Conservation (phyloP, 768 basidiomycete species). For the Gelatoporia subvermispora region DNA sequence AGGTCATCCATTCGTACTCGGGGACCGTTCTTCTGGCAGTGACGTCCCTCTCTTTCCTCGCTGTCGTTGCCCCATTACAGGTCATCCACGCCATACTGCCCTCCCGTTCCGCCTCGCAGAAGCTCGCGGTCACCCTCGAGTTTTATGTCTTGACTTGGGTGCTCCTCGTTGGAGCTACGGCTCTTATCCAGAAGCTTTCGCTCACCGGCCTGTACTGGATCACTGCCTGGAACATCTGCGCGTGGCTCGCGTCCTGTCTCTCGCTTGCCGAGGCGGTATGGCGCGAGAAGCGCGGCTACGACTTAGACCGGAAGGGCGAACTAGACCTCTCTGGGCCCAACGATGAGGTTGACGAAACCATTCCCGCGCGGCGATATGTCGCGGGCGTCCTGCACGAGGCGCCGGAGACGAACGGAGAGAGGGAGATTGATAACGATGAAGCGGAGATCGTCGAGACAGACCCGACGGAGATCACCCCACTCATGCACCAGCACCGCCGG, state of each 20-base stretch:
- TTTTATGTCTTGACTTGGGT: slow-evolving; percentile 56
- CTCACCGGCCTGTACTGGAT: slow-evolving; percentile 56
- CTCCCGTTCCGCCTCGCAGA: slow-evolving; percentile 38
- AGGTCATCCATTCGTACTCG: slow-evolving; percentile 61
- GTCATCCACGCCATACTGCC: slow-evolving; percentile 25
- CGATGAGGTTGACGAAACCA: slow-evolving; percentile 8
- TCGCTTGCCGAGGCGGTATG: slow-evolving; percentile 33
- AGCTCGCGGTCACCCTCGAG: slow-evolving; percentile 46
- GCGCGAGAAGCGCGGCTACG: slow-evolving; percentile 13
- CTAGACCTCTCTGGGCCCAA: slow-evolving; percentile 11
- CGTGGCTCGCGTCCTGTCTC: slow-evolving; percentile 37
- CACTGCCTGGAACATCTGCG: slow-evolving; percentile 47
- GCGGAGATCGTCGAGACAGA: slow-evolving; percentile 29
- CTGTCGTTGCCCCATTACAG: slow-evolving; percentile 37
- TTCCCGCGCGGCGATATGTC: slow-evolving; percentile 13
- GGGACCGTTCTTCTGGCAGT: slow-evolving; percentile 46
- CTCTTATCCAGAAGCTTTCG: slow-evolving; percentile 34
- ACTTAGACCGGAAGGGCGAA: slow-evolving; percentile 8
- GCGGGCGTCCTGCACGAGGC: slow-evolving; percentile 20
- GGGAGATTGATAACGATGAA: slow-evolving; percentile 2
- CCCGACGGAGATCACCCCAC: slow-evolving; percentile 54
- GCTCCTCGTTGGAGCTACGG: slow-evolving; percentile 47
- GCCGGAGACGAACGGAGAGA: slow-evolving; percentile 13
- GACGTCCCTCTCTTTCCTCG: slow-evolving; percentile 48
- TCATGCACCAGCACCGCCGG: slow-evolving; percentile 34